Conservation (phyloP, 1,284 basidiomycete species). For the Ceratobasidium sp. region DNA sequence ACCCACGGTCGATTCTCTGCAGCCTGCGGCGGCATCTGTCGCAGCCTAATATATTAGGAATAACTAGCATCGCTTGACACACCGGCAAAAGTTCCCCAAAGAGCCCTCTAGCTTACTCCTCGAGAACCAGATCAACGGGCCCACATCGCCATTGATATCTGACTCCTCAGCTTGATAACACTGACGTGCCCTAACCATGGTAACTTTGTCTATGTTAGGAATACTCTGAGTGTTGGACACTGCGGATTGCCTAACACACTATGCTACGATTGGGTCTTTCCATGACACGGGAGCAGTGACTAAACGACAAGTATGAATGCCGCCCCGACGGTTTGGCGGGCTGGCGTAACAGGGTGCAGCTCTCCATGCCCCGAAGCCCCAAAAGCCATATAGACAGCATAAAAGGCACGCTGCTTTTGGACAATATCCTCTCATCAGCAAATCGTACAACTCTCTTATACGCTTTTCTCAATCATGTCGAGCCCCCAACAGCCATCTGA, state of each 20-base stretch:
- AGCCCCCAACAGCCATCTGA: conserved; percentile 10
- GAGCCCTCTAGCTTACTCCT: background rate
- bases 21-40: background rate
- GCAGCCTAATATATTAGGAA: conserved; percentile 12
- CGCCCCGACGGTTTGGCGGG: no score
- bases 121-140: conserved; percentile 8
- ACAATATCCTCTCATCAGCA: background rate
- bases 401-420: background rate
- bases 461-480: conserved; percentile 13
- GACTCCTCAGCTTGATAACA: background rate
- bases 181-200: background rate
- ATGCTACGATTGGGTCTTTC: background rate
- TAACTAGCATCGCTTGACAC: background rate
- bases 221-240: background rate
- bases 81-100: background rate
- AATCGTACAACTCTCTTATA: background rate
- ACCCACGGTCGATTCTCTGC: background rate
- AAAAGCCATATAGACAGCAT: background rate
- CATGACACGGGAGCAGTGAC: background rate
- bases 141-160: background rate
- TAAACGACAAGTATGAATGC: background rate
- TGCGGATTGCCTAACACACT: background rate
- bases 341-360: no score
- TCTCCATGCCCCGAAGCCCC: no score
- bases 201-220: conserved; percentile 10